Evolutionary conservation across 176 grass and related monocot genomes (phyloP).

Genomic region (Panicum miliaceum): DNA sequence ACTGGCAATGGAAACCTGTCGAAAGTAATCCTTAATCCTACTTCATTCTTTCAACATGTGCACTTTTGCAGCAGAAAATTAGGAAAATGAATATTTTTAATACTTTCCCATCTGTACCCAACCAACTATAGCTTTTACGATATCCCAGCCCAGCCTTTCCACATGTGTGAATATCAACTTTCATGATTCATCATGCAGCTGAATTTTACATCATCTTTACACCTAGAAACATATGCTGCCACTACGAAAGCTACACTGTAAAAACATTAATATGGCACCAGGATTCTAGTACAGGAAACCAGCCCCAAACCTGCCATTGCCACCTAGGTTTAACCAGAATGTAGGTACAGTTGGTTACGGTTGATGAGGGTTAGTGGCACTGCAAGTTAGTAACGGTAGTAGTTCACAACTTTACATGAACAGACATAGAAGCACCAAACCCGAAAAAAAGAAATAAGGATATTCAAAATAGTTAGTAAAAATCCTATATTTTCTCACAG

Average conservation of each 20-base stretch:
- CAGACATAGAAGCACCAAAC: slow-evolving; percentile 1
- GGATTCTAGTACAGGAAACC: slow-evolving; percentile 10
- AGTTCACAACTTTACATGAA: not conserved
- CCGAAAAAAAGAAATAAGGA: not conserved
- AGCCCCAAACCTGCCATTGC: not conserved
- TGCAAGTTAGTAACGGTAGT: slow-evolving; percentile 31
- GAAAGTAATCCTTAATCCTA: not conserved
- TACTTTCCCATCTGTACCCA: slow-evolving; percentile 13
- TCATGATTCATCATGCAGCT: slow-evolving; percentile 8
- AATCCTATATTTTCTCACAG: slow-evolving; percentile 3
- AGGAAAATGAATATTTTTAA: not conserved
- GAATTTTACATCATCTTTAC: slow-evolving; percentile 3
- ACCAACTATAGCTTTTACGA: slow-evolving; percentile 14
- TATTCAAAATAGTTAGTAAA: not conserved
- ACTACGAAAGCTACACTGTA: not conserved
- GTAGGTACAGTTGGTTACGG: not conserved
- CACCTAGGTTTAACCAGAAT: slow-evolving; percentile 31
- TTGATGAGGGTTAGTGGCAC: slow-evolving; percentile 21
- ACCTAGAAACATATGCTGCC: slow-evolving; percentile 31
- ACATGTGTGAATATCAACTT: not conserved
- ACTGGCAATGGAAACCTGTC: slow-evolving; percentile 19
- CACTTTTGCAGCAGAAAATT: slow-evolving; percentile 6
- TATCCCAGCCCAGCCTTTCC: not conserved
- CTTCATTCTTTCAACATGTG: not conserved
- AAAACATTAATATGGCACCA: slow-evolving; percentile 22